Evolutionary conservation across 2,329 filamentous ascomycete species (phyloP).

Genomic region (Penicillium sp.): DNA sequence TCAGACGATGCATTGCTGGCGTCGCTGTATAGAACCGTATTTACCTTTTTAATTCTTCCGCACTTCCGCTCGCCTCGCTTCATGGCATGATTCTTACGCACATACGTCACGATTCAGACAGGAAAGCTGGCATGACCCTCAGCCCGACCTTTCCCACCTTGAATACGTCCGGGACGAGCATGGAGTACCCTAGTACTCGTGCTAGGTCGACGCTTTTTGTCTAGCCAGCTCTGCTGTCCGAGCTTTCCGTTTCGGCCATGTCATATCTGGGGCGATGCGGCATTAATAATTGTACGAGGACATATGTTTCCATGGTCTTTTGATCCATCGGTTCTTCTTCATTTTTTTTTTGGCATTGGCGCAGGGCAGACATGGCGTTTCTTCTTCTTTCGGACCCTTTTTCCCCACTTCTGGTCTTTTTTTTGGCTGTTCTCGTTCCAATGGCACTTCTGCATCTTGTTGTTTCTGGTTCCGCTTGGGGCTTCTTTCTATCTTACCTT

Average conservation of each 20-base stretch:
- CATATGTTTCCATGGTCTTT: conserved; percentile 13
- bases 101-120: conserved; percentile 14
- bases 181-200: background rate
- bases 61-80: background rate
- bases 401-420: conserved; percentile 3
- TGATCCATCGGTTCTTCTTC: conserved; percentile 3
- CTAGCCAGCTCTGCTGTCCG: background rate
- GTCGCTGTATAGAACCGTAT: conserved; percentile 19
- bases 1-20: background rate
- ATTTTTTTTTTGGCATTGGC: conserved; percentile 22
- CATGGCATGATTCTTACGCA: conserved; percentile 21
- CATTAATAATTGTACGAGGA: conserved; percentile 19
- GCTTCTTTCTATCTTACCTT: background rate
- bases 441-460: conserved; percentile 3
- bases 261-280: conserved; percentile 1
- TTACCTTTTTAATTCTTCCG: conserved; percentile 3
- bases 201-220: background rate
- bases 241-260: conserved; percentile 1
- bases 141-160: background rate
- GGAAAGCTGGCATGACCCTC: background rate
- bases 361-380: conserved; percentile 23
- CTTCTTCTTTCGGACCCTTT: background rate
- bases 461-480: background rate
- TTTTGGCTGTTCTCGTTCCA: conserved; percentile 1
- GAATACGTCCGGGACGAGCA: background rate